Evolutionary conservation across 257 asterid genomes (phyloP), one percentile per base, ranked within the genome.

Genomic region (Penstemon barbatus): DNA sequence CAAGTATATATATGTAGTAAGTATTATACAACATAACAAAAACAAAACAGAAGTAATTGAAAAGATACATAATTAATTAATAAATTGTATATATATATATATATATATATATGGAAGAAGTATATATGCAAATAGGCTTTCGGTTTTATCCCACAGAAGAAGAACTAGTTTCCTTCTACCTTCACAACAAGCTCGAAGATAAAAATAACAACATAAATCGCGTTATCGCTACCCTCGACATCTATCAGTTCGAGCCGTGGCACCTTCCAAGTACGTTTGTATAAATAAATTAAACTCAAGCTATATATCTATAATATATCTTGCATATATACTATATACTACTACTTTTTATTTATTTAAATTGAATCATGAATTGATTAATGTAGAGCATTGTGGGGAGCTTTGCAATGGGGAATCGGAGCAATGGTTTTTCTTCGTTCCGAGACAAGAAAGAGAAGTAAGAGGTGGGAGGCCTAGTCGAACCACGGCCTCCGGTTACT

Each of bases 121-220:
- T 15, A 15, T 79, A 84, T 66, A 60, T 74, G 75, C 70, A 64
- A 43, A 79, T 89, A 1, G 97, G 97, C 8, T 80, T 82, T 78
- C 84, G 97, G 4, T 90, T 90, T 67, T 90, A 81, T 75, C 97
- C 97, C 3, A 90, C 97, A 0, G 97, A 90, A 84, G 95, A 90
- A 76, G 97, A 90, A 42, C 77, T 90, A 0, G 65, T 90, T 57
- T 79, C 95, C 5, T 90, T 87, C 77, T 90, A 90, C 53, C 88
- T 90, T 5, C 83, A 55, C 81, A 77, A 37, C 61, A 78, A 79
- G 78, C 93, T 89, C 45, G 76, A 84, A 18, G 76, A 71, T 0
- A 72, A 64, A 3, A 67, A 6, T 0, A 58, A n/a, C 66, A 66
- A 78, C 65, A 69, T 86, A 3, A 66, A 65, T 74, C 82, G 80